These are phyloP conservation scores for Arachnomyces sp. DNA, from an alignment of 2,329 filamentous ascomycete species.

Conservation along the genomic window DNA sequence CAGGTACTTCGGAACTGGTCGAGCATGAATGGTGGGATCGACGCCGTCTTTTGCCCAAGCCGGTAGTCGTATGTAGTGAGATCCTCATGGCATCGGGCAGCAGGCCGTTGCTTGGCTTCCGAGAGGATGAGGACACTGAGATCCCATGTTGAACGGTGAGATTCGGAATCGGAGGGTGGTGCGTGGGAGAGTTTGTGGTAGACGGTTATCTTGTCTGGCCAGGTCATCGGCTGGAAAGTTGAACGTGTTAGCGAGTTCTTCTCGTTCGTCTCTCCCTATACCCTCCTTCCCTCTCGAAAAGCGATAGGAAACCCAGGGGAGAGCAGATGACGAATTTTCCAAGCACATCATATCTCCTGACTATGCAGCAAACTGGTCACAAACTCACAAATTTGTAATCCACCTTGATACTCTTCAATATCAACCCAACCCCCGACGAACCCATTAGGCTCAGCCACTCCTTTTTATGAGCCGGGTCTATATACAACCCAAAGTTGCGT, in stretches of 20 bases:
- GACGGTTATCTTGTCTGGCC: slow-evolving; percentile 73
- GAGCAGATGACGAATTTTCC: background rate
- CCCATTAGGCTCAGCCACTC: slow-evolving; percentile 65
- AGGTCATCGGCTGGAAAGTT: slow-evolving; percentile 67
- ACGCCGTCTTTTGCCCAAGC: slow-evolving; percentile 45
- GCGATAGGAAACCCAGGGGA: no score
- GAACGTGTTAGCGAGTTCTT: no score
- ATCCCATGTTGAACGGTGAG: slow-evolving; percentile 23
- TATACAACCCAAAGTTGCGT: slow-evolving; percentile 56
- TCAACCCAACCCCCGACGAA: slow-evolving; percentile 61
- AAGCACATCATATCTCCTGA: background rate
- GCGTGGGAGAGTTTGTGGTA: slow-evolving; percentile 62
- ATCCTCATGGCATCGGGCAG: slow-evolving; percentile 70
- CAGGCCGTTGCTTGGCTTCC: slow-evolving; percentile 62
- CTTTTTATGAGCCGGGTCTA: slow-evolving; percentile 53
- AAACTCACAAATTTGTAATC: slow-evolving; percentile 78
- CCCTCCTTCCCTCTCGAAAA: no score
- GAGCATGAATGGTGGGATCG: slow-evolving; percentile 54
- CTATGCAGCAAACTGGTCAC: background rate
- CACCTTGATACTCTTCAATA: slow-evolving; percentile 69
- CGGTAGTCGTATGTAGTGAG: slow-evolving; percentile 72
- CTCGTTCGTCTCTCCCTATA: no score
- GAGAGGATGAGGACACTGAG: slow-evolving; percentile 63
- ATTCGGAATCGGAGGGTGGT: slow-evolving; percentile 25
- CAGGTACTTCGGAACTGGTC: slow-evolving; percentile 54